These are phyloP conservation scores for Symbiodinium natans DNA, from an alignment of 73 alveolate species.

Conservation along the genomic window DNA sequence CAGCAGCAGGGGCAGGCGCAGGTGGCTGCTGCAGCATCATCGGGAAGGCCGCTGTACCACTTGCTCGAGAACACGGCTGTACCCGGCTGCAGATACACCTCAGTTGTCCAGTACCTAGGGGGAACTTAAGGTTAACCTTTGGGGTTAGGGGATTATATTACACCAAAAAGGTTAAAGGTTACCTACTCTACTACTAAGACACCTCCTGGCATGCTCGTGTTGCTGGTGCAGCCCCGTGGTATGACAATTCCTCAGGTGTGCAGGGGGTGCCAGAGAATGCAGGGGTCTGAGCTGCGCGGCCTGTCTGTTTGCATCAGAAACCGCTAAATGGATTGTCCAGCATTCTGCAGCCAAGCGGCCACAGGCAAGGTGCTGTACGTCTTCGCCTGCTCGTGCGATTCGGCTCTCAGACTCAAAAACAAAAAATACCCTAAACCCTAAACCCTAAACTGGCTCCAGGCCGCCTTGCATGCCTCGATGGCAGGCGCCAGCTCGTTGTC, in stretches of 20 bases:
- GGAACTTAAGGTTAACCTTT: too few relatives aligned
- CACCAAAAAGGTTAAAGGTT: too few relatives aligned
- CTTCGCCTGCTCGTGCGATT: neutral
- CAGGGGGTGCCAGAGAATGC: too few relatives aligned
- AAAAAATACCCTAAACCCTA: too few relatives aligned
- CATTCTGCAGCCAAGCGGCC: neutral
- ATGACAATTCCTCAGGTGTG: neutral
- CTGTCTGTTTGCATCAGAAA: too few relatives aligned
- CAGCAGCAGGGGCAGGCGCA: constrained; percentile 18
- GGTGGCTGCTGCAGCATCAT: constrained; percentile 45
- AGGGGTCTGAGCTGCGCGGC: too few relatives aligned
- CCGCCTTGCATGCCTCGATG: neutral
- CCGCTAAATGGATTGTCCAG: too few relatives aligned
- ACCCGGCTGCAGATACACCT: constrained; percentile 68
- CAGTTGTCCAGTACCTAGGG: too few relatives aligned
- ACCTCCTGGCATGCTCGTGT: constrained; percentile 2
- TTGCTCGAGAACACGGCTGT: constrained; percentile 64
- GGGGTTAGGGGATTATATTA: too few relatives aligned
- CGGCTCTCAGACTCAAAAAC: neutral
- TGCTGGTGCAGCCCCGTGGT: constrained; percentile 74
- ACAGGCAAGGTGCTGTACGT: neutral
- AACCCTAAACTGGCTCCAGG: neutral
- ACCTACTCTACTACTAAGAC: too few relatives aligned
- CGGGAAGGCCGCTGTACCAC: constrained; percentile 78
- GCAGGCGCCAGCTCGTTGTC: neutral